These are phyloP conservation scores for Dalechampia spathulata DNA, from an alignment of 441 rosid genomes.

Conservation along the genomic window DNA sequence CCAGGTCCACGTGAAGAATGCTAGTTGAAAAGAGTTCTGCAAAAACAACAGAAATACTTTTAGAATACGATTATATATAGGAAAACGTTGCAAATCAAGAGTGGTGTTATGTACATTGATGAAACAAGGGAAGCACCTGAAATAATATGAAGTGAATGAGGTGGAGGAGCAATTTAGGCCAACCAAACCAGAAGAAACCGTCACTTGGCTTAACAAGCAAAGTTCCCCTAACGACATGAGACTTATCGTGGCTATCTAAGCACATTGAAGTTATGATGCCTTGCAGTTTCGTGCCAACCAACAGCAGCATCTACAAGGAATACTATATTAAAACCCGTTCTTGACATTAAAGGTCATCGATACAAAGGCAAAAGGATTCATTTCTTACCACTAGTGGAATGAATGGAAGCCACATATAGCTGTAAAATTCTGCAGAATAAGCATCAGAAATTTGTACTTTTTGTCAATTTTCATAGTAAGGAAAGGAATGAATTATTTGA, in stretches of 20 bases:
- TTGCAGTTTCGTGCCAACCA: slow-evolving; percentile 68
- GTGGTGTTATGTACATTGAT: neutral
- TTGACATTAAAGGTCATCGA: no score
- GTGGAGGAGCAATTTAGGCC: slow-evolving; percentile 56
- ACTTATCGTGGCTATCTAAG: slow-evolving; percentile 47
- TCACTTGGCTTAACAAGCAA: slow-evolving; percentile 67
- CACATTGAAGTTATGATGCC: slow-evolving; percentile 62
- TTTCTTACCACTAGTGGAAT: slow-evolving; percentile 47
- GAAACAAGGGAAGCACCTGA: slow-evolving; percentile 34
- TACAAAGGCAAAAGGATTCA: neutral
- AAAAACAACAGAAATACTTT: slow-evolving; percentile 6
- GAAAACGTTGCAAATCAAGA: neutral
- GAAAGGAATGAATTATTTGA: neutral
- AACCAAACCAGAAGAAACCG: slow-evolving; percentile 56
- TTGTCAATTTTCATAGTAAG: no score
- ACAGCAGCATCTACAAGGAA: slow-evolving; percentile 45
- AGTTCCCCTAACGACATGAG: slow-evolving; percentile 54
- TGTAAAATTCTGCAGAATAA: slow-evolving; percentile 33
- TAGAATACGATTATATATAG: no score
- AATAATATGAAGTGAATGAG: slow-evolving; percentile 56
- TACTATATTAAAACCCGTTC: no score
- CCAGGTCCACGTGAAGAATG: slow-evolving; percentile 81
- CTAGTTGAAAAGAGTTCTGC: slow-evolving; percentile 79
- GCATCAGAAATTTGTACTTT: no score
- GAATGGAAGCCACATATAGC: slow-evolving; percentile 52